Evolutionary conservation across 768 basidiomycete genomes (phyloP).

Genomic region (Mycena epipterygia): DNA sequence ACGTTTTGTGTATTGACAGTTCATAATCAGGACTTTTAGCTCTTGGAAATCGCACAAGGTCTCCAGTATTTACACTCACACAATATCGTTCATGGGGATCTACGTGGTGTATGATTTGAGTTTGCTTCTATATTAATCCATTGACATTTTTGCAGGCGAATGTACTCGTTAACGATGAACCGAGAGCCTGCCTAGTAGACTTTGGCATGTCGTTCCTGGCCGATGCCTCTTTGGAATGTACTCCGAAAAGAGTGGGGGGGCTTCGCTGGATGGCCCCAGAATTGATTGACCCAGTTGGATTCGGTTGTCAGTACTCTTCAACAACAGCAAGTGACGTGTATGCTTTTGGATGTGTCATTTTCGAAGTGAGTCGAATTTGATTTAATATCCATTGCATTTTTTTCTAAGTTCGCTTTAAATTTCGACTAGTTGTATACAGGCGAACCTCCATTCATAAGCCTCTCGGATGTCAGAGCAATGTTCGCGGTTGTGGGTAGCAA

Average conservation of each 20-base stretch:
- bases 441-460: background rate
- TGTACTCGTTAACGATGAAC: background rate
- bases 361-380: background rate
- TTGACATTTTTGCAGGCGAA: background rate
- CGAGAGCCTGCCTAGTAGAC: background rate
- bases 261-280: constrained; percentile 15
- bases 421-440: background rate
- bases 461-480: background rate
- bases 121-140: background rate
- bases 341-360: constrained; percentile 1
- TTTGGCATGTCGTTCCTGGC: background rate
- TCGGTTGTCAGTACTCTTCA: background rate
- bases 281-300: background rate
- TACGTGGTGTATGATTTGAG: constrained; percentile 1
- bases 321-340: background rate
- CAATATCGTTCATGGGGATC: background rate
- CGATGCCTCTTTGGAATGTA: background rate
- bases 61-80: background rate
- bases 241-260: background rate
- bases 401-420: background rate
- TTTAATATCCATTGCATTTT: too few species aligned
- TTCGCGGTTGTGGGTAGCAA: background rate
- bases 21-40: background rate
- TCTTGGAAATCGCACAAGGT: background rate
- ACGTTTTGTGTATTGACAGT: background rate